Base-by-base conservation (phyloP, 2,329 filamentous ascomycete species). In the Fusarium nanum region DNA sequence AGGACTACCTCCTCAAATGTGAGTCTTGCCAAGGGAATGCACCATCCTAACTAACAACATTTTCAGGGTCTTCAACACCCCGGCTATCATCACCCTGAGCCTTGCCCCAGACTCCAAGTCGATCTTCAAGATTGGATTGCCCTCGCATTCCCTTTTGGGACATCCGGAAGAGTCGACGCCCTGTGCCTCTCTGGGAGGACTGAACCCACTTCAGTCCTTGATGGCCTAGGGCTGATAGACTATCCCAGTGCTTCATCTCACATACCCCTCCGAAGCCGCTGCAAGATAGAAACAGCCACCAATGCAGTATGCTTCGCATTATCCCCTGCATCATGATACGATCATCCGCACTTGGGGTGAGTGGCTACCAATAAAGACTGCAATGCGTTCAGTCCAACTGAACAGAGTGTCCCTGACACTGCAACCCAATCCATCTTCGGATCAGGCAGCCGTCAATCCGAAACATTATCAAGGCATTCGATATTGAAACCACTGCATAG, bases 261-360 rank as follows among this genome's bases (percentile, higher is more conserved):
- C 34, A 32, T 52, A 48, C 56, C 45, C 47, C 56, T 56, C 67
- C 40, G 16, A 64, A 32, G 37, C 30, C 30, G 44, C 50, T 52
- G 67, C 63, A 68, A 49, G 58, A 59, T 57, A 56, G 22, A 64
- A 56, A 42, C 47, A 68, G 37, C 42, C 34, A 44, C 54, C 46
- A 52, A 65, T 45, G 52, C 47, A 44, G 41, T 52, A 56, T 60
- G 68, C 64, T 60, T 68, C 55, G 62, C 30, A 47, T 53, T 40
- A 49, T 71, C 68, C 68, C 68, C 64, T 70, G 68, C 64, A 40
- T 68, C 68, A 56, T 45, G 60, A 42, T 49, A 46, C 52, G 59
- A 70, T 70, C 64, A 48, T 50, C 28, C 52, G 32, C 40, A 48
- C 41, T 67, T 53, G 34, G 46, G 59, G 56, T 54, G 64, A 37